A percentile compares a stretch with the other conserved stretches of the same genome.
These are phyloP conservation scores for Ascobolus immersus DNA, from an alignment of 495 filamentous ascomycete species.

Conservation along the genomic window DNA sequence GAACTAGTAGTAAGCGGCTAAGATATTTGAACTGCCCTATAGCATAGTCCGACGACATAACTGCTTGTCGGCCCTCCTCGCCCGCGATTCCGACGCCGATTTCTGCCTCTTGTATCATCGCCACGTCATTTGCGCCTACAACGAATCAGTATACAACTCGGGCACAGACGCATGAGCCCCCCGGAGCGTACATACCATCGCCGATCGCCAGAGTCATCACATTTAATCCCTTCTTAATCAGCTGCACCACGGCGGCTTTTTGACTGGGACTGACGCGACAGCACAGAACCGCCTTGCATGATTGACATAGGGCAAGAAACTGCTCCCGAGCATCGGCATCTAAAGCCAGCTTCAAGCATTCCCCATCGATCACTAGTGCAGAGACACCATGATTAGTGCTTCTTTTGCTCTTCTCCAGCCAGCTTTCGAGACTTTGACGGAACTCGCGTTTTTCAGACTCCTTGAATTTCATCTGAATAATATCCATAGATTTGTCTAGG, in stretches of 20 bases:
- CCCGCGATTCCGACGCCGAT: conserved; percentile 96
- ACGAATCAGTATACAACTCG: conserved; percentile 2
- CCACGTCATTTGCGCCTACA: conserved; percentile 71
- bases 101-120: conserved; percentile 99
- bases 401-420: conserved; percentile 48
- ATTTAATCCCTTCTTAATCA: conserved; percentile 84
- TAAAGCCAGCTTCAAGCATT: conserved; percentile 73
- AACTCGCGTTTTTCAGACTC: too few relatives aligned
- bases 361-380: conserved; percentile 95
- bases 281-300: conserved; percentile 89
- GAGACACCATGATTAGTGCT: conserved; percentile 80
- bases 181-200: conserved; percentile 36
- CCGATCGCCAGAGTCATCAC: conserved; percentile 94
- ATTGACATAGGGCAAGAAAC: conserved; percentile 88
- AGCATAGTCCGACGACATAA: conserved; percentile 97
- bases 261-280: conserved; percentile 93
- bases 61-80: conserved; percentile 86
- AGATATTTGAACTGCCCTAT: conserved; percentile 95
- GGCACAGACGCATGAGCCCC: not conserved
- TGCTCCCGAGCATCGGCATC: conserved; percentile 60
- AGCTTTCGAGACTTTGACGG: conserved; percentile 38
- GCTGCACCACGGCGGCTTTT: conserved; percentile 86
- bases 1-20: conserved; percentile 72
- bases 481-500: conserved; percentile 89
- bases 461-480: conserved; percentile 69